phyloP scores from a whole-genome alignment of 2,329 filamentous ascomycete genomes.

The Aspergillus intermedius region DNA sequence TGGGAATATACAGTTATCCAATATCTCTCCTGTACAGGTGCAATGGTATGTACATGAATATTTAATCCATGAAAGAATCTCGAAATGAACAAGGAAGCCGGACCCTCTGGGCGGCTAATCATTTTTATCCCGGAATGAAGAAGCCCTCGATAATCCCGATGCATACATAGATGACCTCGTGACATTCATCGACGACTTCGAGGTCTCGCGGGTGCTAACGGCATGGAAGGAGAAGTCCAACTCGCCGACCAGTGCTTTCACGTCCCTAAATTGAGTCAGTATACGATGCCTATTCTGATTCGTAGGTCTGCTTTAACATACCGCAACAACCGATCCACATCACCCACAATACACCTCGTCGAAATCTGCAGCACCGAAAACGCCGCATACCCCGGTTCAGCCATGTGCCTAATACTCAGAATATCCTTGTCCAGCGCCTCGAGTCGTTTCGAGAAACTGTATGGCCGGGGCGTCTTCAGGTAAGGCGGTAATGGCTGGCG shows the following conservation, averaged over 20 bases:
- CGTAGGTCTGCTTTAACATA: slow-evolving; percentile 9
- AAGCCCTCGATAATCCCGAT: slow-evolving; percentile 13
- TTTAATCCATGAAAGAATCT: too few relatives aligned
- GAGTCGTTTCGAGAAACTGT: slow-evolving; percentile 54
- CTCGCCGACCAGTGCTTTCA: slow-evolving; percentile 64
- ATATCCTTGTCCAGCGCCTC: slow-evolving; percentile 56
- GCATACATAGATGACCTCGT: slow-evolving; percentile 10
- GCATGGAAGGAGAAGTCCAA: slow-evolving; percentile 66
- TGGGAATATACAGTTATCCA: too few relatives aligned
- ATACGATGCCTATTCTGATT: not conserved
- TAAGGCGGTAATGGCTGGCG: slow-evolving; percentile 66
- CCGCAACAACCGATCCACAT: slow-evolving; percentile 57
- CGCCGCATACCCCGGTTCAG: slow-evolving; percentile 65
- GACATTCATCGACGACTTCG: slow-evolving; percentile 15
- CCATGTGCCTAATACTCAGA: slow-evolving; percentile 57
- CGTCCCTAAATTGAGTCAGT: slow-evolving; percentile 33
- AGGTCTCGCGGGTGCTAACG: slow-evolving; percentile 31
- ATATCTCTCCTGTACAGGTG: too few relatives aligned
- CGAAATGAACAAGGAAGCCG: not conserved
- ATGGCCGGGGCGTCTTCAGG: slow-evolving; percentile 57
- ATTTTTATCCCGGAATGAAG: slow-evolving; percentile 20
- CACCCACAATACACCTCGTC: slow-evolving; percentile 61
- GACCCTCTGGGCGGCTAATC: slow-evolving; percentile 12
- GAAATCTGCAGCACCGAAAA: slow-evolving; percentile 71
- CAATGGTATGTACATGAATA: too few relatives aligned